A percentile compares a stretch with the other conserved stretches of the same genome.
Evolutionary conservation across 2,329 filamentous ascomycete species (phyloP).

Genomic region (Pseudogymnoascus sp.): DNA sequence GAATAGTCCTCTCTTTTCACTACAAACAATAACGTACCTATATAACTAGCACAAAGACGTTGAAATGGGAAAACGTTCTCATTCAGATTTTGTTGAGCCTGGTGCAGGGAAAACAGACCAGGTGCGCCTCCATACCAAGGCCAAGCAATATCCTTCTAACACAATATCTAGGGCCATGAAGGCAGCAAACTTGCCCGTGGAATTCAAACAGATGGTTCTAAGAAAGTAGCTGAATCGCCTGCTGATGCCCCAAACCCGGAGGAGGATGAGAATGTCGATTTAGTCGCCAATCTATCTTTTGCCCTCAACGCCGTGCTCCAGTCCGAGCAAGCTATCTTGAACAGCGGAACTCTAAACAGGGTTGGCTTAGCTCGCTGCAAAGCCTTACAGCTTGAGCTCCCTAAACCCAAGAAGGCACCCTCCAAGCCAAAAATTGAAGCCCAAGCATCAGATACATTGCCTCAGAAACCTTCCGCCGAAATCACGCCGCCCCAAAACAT

Average conservation of each 20-base stretch:
- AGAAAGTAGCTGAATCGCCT: not conserved
- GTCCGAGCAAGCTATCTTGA: not conserved
- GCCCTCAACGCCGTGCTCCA: not conserved
- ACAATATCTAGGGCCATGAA: not conserved
- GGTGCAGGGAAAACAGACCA: not conserved
- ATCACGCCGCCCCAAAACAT: slow-evolving; percentile 22
- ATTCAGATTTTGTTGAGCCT: slow-evolving; percentile 1
- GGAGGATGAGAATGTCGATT: not conserved
- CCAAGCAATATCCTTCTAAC: not conserved
- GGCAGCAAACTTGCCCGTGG: slow-evolving; percentile 47
- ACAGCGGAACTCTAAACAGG: not conserved
- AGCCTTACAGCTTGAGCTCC: slow-evolving; percentile 5
- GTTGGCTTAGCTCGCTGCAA: slow-evolving; percentile 1
- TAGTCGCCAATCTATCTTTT: not conserved
- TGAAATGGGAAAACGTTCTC: not conserved
- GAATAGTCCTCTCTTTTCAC: not conserved
- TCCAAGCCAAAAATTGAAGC: not conserved
- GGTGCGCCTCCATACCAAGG: not conserved
- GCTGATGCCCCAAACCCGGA: not conserved
- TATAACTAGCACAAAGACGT: not conserved
- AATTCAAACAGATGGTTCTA: slow-evolving; percentile 45
- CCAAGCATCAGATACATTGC: not conserved
- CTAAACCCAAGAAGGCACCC: not conserved
- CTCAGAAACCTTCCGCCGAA: slow-evolving; percentile 5
- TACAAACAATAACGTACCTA: not conserved